Percentiles rank a stretch among this genome's conserved stretches.
Conservation (phyloP, 169 alveolate species). For the Plasmodium vivax region DNA sequence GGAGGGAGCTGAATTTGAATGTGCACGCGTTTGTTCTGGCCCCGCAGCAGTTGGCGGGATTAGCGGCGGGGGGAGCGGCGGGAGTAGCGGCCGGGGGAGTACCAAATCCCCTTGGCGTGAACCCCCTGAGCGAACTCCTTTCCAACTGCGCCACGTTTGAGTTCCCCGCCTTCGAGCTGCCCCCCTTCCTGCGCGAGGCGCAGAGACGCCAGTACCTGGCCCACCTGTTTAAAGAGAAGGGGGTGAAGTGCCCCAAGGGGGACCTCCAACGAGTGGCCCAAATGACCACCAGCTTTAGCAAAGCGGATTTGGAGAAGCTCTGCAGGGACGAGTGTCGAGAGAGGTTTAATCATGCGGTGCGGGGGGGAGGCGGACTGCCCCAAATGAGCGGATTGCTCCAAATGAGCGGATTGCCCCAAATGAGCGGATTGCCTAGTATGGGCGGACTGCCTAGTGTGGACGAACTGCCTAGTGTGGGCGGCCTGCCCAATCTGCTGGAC, state of each 20-base stretch:
- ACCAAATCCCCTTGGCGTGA: neutral
- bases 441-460: neutral
- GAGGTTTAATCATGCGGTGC: constrained; percentile 21
- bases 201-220: constrained; percentile 11
- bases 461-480: neutral
- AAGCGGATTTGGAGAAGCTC: constrained; percentile 1
- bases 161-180: constrained; percentile 12
- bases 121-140: neutral
- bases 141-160: neutral
- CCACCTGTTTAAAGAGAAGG: constrained; percentile 17
- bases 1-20: constrained; percentile 64
- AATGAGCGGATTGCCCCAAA: too few species aligned
- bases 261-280: neutral
- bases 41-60: too few species aligned
- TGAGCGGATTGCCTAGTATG: too few species aligned
- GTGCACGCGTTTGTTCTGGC: constrained; percentile 13
- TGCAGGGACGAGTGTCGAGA: constrained; percentile 49
- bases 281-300: constrained; percentile 28
- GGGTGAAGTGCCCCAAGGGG: neutral
- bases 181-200: neutral
- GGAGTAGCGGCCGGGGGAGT: neutral
- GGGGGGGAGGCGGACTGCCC: neutral
- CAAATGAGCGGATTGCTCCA: too few species aligned
- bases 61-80: neutral
- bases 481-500: neutral